These are phyloP conservation scores for Pulveroboletus sp. DNA, from an alignment of 768 basidiomycete species.

Conservation along the genomic window DNA sequence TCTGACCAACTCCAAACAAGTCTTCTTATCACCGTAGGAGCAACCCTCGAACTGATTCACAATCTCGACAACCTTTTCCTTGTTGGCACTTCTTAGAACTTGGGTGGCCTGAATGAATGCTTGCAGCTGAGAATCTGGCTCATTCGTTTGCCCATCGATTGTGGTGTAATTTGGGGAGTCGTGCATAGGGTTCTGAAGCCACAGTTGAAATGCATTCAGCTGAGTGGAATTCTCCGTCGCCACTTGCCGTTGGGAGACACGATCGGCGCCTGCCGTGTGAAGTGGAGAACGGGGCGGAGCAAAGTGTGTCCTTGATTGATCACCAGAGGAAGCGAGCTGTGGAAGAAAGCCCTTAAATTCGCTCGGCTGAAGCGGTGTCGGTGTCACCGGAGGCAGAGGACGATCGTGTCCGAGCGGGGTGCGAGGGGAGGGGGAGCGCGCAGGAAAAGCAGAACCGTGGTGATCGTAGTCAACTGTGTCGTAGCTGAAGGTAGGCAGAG, in stretches of 20 bases:
- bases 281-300: not conserved
- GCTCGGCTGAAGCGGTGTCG: not conserved
- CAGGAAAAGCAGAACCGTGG: not conserved
- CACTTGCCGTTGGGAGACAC: not conserved
- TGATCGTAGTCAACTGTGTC: not conserved
- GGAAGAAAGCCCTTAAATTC: not conserved
- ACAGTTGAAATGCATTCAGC: slow-evolving; percentile 14
- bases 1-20: slow-evolving; percentile 14
- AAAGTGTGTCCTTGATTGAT: not conserved
- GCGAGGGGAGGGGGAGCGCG: not conserved
- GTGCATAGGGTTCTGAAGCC: slow-evolving; percentile 3
- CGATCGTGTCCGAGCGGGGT: not conserved
- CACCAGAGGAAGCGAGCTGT: not conserved
- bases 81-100: slow-evolving; percentile 13
- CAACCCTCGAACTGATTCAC: slow-evolving; percentile 18
- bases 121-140: not conserved
- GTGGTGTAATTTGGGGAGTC: slow-evolving; percentile 12
- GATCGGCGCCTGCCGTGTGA: not conserved
- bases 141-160: slow-evolving; percentile 13
- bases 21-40: not conserved
- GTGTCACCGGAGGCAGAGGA: not conserved
- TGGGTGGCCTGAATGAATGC: slow-evolving; percentile 2
- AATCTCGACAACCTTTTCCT: slow-evolving; percentile 10
- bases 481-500: not conserved
- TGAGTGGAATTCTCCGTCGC: not conserved